Evolutionary conservation across 129 eudicot genomes (phyloP).

Genomic region (Solidago caesia): DNA sequence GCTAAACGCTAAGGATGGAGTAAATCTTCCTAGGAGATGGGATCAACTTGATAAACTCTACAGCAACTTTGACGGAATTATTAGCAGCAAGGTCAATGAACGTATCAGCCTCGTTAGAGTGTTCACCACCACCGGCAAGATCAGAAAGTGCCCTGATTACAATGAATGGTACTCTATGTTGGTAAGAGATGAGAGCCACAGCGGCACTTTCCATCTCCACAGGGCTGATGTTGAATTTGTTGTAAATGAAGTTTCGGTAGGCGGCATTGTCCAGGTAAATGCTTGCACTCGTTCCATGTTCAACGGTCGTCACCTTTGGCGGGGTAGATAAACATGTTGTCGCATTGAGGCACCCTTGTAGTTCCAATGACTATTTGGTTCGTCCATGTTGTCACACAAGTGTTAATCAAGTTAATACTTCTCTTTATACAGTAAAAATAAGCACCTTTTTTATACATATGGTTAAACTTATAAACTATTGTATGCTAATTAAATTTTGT

Average conservation of each 20-base stretch:
- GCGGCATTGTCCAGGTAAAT: slow-evolving; percentile 52
- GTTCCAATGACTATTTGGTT: slow-evolving; percentile 17
- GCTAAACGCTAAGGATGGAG: too few relatives aligned
- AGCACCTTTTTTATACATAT: too few relatives aligned
- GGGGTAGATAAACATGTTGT: slow-evolving; percentile 36
- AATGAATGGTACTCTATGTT: slow-evolving; percentile 45
- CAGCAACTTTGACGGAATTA: slow-evolving; percentile 19
- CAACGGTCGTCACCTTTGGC: slow-evolving; percentile 38
- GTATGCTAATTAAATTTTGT: too few relatives aligned
- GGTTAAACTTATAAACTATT: too few relatives aligned
- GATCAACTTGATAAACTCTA: slow-evolving; percentile 33
- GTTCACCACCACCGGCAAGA: slow-evolving; percentile 40
- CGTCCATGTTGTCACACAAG: neutral
- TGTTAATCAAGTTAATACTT: too few relatives aligned
- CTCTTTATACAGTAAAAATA: too few relatives aligned
- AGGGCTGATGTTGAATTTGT: slow-evolving; percentile 37
- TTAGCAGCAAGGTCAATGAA: slow-evolving; percentile 20
- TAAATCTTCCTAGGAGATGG: neutral
- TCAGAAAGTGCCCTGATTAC: slow-evolving; percentile 52
- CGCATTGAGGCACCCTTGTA: slow-evolving; percentile 37
- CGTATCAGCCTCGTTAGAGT: slow-evolving; percentile 29
- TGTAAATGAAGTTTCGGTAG: slow-evolving; percentile 39
- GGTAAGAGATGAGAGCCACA: slow-evolving; percentile 51
- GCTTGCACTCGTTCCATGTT: slow-evolving; percentile 45
- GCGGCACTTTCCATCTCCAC: slow-evolving; percentile 68